Percentiles rank a stretch among this genome's conserved stretches.
These are phyloP conservation scores for Luffa aegyptiaca DNA, from an alignment of 306 rosid species.

Conservation along the genomic window DNA sequence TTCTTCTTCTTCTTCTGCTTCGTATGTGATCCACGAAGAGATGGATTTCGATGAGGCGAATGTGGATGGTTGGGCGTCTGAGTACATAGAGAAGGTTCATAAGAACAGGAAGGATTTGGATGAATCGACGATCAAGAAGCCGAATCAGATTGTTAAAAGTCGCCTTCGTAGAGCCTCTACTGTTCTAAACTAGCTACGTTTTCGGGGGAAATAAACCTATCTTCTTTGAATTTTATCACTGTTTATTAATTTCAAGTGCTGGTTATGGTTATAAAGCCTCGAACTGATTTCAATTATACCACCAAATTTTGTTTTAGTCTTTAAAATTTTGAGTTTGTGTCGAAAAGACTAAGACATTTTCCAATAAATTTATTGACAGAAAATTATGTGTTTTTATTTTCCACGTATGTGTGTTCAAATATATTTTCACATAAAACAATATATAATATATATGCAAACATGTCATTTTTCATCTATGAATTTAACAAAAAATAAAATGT, in stretches of 20 bases:
- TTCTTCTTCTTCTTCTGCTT: conserved; percentile 4
- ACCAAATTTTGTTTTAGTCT: too few species aligned
- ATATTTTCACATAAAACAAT: too few species aligned
- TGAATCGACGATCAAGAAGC: background rate
- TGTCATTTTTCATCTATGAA: too few species aligned
- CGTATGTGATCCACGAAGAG: conserved; percentile 24
- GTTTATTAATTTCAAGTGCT: background rate
- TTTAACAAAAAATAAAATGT: too few species aligned
- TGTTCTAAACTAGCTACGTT: background rate
- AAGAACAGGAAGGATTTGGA: conserved; percentile 26
- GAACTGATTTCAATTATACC: too few species aligned
- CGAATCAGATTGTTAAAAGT: background rate
- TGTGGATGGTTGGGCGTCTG: conserved; percentile 52
- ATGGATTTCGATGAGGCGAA: conserved; percentile 24
- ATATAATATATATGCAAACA: too few species aligned
- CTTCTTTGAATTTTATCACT: background rate
- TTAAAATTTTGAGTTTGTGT: too few species aligned
- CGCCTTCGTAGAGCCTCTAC: background rate
- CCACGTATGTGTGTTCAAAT: too few species aligned
- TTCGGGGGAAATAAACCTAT: background rate
- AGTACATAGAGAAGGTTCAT: conserved; percentile 39
- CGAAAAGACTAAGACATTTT: too few species aligned
- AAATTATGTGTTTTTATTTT: too few species aligned
- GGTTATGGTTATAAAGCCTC: too few species aligned
- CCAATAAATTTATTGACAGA: too few species aligned